A percentile compares a stretch with the other conserved stretches of the same genome.
phyloP scores from a whole-genome alignment of 176 grass and related monocot species.

The Aegilops bicornis region DNA sequence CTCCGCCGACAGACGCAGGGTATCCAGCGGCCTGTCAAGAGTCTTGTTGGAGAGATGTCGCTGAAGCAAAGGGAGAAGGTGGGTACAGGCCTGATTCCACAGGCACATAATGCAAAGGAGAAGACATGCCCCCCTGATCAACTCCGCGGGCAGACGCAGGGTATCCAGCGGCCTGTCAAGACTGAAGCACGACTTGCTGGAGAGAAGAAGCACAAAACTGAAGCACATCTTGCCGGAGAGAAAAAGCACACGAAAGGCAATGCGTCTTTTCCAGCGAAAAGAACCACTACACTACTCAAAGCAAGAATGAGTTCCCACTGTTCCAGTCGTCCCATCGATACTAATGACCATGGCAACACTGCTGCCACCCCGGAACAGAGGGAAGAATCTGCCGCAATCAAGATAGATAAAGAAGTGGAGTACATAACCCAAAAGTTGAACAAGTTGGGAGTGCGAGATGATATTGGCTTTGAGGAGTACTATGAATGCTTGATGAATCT shows the following conservation, averaged over 20 bases:
- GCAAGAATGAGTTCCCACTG: background rate
- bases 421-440: background rate
- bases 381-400: background rate
- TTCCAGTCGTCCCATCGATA: background rate
- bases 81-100: background rate
- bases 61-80: background rate
- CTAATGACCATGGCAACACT: background rate
- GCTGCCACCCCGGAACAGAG: background rate
- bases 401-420: background rate
- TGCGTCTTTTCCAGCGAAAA: background rate
- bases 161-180: background rate
- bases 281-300: background rate
- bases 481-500: background rate
- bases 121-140: background rate
- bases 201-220: background rate
- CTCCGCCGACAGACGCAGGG: background rate
- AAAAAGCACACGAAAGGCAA: background rate
- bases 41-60: no score
- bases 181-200: no score
- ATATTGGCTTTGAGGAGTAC: background rate
- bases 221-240: background rate
- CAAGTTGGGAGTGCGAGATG: background rate
- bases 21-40: background rate
- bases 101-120: background rate
- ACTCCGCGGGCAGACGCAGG: background rate